These are phyloP conservation scores for Sistotremastrum niveocremeum DNA, from an alignment of 768 basidiomycete genomes.

Conservation along the genomic window DNA sequence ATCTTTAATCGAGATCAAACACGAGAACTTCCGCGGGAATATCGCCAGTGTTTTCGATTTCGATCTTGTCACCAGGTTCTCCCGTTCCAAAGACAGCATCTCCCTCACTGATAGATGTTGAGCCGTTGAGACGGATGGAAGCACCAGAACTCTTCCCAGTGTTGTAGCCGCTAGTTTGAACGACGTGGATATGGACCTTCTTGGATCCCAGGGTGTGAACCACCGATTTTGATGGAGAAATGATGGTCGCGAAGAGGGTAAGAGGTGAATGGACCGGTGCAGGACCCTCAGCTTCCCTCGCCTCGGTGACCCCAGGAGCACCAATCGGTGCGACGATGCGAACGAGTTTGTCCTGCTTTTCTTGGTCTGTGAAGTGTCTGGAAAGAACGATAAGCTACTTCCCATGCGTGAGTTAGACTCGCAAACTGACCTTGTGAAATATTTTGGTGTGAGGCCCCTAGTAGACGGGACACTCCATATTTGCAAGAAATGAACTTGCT, in stretches of 20 bases:
- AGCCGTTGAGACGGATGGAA: slow-evolving; percentile 34
- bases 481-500: slow-evolving; percentile 48
- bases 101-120: slow-evolving; percentile 61
- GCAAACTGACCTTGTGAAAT: slow-evolving; percentile 56
- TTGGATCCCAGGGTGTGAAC: slow-evolving; percentile 34
- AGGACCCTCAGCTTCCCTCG: slow-evolving; percentile 62
- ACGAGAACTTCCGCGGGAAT: slow-evolving; percentile 59
- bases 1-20: slow-evolving; percentile 51
- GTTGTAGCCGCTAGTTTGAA: slow-evolving; percentile 79
- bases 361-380: slow-evolving; percentile 65
- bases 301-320: slow-evolving; percentile 38
- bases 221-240: slow-evolving; percentile 43
- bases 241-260: slow-evolving; percentile 60
- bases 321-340: slow-evolving; percentile 65
- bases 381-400: not conserved
- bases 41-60: slow-evolving; percentile 45
- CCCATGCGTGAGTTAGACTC: not conserved
- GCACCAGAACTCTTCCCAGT: slow-evolving; percentile 41
- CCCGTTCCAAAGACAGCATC: slow-evolving; percentile 71
- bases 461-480: slow-evolving; percentile 50
- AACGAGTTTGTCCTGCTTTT: slow-evolving; percentile 64
- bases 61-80: slow-evolving; percentile 27
- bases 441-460: slow-evolving; percentile 48
- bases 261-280: slow-evolving; percentile 66
- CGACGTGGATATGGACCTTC: slow-evolving; percentile 75